These are phyloP conservation scores for Boletus pseudopeckii DNA, from an alignment of 768 basidiomycete species.

Conservation along the genomic window DNA sequence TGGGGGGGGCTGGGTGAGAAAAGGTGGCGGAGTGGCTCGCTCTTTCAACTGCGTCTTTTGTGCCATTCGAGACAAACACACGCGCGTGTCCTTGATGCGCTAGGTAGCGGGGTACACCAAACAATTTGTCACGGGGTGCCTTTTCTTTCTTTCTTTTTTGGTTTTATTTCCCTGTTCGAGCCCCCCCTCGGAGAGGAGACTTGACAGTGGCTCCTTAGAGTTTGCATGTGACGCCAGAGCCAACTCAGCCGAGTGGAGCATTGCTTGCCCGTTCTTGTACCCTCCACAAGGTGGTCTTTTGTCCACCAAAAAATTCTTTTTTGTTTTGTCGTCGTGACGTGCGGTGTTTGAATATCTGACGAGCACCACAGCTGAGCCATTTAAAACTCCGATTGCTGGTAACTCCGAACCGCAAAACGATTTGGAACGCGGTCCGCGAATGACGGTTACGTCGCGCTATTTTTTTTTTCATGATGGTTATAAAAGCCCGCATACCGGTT, in stretches of 20 bases:
- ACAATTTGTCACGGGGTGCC: slow-evolving; percentile 2
- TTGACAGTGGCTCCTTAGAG: neutral
- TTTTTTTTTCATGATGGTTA: slow-evolving; percentile 10
- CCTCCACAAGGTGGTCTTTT: slow-evolving; percentile 1
- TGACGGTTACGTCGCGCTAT: slow-evolving; percentile 16
- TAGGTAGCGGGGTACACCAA: neutral
- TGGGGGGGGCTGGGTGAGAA: slow-evolving; percentile 16
- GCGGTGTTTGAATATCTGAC: slow-evolving; percentile 11
- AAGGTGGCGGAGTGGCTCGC: slow-evolving; percentile 13
- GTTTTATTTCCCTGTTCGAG: slow-evolving; percentile 2
- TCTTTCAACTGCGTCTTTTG: slow-evolving; percentile 26
- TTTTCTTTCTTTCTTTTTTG: slow-evolving; percentile 1
- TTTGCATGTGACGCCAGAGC: neutral
- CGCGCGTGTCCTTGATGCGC: slow-evolving; percentile 11
- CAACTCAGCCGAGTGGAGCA: no score
- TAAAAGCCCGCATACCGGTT: slow-evolving; percentile 16
- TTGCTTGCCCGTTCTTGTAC: no score
- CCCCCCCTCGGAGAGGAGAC: neutral
- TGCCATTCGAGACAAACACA: slow-evolving; percentile 25
- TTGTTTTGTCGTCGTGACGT: slow-evolving; percentile 1
- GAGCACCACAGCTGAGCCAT: neutral
- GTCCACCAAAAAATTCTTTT: neutral
- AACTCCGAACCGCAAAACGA: slow-evolving; percentile 14
- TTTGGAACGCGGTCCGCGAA: neutral
- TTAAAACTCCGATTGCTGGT: slow-evolving; percentile 8